phyloP scores from a whole-genome alignment of 495 filamentous ascomycete species.

The Tuber aestivum region DNA sequence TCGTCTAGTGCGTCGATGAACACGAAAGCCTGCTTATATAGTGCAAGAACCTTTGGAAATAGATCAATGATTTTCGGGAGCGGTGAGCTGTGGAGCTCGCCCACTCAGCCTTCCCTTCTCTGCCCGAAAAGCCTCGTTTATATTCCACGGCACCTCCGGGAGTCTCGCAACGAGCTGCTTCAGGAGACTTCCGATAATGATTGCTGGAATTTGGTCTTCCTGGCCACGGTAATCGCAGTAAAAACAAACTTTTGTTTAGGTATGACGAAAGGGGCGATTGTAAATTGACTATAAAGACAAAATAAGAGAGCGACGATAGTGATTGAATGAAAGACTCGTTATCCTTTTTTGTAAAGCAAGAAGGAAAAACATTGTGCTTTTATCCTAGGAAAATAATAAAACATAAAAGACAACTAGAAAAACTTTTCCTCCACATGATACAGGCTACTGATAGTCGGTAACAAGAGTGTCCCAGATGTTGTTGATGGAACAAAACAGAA shows the following conservation, averaged over 20 bases:
- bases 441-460: no score
- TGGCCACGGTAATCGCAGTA: neutral
- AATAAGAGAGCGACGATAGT: no score
- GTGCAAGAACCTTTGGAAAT: neutral
- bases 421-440: neutral
- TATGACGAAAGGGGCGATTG: no score
- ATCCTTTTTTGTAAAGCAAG: no score
- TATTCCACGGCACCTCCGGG: neutral
- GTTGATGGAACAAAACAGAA: no score
- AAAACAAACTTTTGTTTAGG: no score
- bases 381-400: no score
- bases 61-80: neutral
- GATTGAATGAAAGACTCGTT: no score
- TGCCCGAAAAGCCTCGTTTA: neutral
- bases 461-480: no score
- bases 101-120: neutral
- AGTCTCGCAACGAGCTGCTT: neutral
- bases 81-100: neutral
- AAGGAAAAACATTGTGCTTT: no score
- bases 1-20: constrained; percentile 21
- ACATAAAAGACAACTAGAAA: no score
- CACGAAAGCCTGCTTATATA: constrained; percentile 3
- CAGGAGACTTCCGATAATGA: neutral
- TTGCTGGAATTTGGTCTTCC: neutral
- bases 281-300: no score